Evolutionary conservation across 331 rosid genomes (phyloP), one percentile per base, ranked within the genome.

Genomic region (Rhamnella rubrinervis): DNA sequence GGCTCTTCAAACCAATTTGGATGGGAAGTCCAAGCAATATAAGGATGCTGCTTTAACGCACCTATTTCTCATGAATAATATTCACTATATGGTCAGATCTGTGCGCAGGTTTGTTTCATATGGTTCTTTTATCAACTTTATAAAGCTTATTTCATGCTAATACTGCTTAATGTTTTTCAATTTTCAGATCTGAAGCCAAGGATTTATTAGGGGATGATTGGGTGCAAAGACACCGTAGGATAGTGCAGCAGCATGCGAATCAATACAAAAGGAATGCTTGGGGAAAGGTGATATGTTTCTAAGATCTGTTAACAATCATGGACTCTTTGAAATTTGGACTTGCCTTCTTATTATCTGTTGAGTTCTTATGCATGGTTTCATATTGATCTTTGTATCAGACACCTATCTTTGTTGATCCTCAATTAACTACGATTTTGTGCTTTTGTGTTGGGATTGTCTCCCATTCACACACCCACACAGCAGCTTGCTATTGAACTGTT

Each of bases 181-280:
- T 63, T 62, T 79, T 83, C 70, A 95, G 97, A 74, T 95, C 99
- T 61, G 99, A 95, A 80, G 99, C 99, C 72, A 95, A 95, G 85
- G 99, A 95, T 84, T 84, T 91, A 77, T 90, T 95, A 31, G 99
- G 99, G 40, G 99, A 95, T 75, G 97, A 95, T 68, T 95, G 99
- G 99, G 99, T 95, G 74, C 99, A 95, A 67, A 80, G 95, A 55
- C 97, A 95, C 76, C 84, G 97, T 67, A 89, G 99, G 69, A 82
- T 81, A 70, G 99, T 89, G 76, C 99, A 91, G 79, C 99, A 95
- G 82, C 91, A 89, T 80, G 99, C 99, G 71, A 95, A 95, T 82
- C 96, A 85, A 63, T 95, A 91, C 85, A 95, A 95, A 78, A 91
- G 99, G 78, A 91, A 73, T 81, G 96, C 84, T 60, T 95, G 99